phyloP scores from a whole-genome alignment of 2,329 filamentous ascomycete species.

The Talaromyces sp. region DNA sequence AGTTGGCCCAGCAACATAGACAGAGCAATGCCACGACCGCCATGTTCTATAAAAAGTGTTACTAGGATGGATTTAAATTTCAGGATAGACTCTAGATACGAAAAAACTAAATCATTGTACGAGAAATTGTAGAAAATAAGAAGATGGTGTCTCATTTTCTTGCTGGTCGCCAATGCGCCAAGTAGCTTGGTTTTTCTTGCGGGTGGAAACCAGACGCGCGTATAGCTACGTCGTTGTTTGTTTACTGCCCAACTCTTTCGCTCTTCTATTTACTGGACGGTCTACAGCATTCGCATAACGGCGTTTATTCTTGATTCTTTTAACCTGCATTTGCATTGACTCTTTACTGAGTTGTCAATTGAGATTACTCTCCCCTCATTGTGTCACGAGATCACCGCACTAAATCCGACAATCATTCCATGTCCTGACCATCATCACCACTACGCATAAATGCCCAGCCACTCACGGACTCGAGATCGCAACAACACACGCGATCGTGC shows the following conservation, averaged over 20 bases:
- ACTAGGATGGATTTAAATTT: neutral
- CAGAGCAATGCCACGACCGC: neutral
- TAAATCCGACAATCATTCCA: neutral
- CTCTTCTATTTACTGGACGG: neutral
- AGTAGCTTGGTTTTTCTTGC: slow-evolving; percentile 7
- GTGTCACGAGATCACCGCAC: neutral
- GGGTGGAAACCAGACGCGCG: slow-evolving; percentile 1
- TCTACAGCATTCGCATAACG: neutral
- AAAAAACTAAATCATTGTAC: neutral
- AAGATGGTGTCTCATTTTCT: neutral
- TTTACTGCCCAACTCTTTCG: neutral
- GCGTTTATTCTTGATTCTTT: neutral
- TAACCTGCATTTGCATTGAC: neutral
- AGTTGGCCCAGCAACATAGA: neutral
- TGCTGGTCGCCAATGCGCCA: neutral
- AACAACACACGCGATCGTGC: slow-evolving; percentile 25
- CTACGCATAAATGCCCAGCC: slow-evolving; percentile 30
- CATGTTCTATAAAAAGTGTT: neutral
- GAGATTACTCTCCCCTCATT: neutral
- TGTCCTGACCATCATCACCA: neutral
- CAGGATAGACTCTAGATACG: neutral
- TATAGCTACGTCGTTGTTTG: slow-evolving; percentile 1
- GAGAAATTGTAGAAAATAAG: neutral
- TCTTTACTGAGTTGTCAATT: neutral
- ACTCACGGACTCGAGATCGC: slow-evolving; percentile 35